Evolutionary conservation across 257 asterid genomes (phyloP).

Genomic region (Solanum piurae): DNA sequence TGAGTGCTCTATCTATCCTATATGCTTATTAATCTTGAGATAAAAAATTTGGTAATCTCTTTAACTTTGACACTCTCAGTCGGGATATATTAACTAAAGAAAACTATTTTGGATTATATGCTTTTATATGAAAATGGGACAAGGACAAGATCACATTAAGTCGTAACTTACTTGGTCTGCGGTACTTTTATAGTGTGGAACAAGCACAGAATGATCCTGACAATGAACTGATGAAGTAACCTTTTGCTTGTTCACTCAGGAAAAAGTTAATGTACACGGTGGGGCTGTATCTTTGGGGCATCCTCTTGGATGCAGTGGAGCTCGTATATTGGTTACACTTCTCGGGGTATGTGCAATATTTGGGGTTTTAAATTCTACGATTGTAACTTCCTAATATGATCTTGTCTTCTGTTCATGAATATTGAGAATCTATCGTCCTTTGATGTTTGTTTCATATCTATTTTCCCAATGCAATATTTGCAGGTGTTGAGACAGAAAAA

Average conservation of each 20-base stretch:
- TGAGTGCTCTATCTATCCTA: constrained; percentile 23
- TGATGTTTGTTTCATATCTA: neutral
- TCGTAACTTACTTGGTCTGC: neutral
- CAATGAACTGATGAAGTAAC: neutral
- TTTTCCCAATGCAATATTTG: neutral
- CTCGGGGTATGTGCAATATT: constrained; percentile 59
- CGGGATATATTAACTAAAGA: neutral
- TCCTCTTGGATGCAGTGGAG: constrained; percentile 99
- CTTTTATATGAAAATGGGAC: neutral
- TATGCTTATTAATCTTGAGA: neutral
- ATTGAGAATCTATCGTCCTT: neutral
- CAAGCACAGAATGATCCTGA: neutral
- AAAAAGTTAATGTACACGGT: constrained; percentile 77
- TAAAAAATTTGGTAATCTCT: neutral
- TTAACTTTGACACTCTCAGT: neutral
- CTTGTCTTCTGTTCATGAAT: neutral
- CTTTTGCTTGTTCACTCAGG: constrained; percentile 38
- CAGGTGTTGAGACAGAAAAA: constrained; percentile 83
- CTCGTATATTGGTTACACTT: constrained; percentile 90
- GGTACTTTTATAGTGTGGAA: neutral
- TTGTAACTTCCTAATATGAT: neutral
- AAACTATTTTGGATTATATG: neutral
- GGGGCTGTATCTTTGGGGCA: constrained; percentile 98
- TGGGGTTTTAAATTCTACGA: neutral
- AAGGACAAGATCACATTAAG: neutral